phyloP scores from a whole-genome alignment of 108 stramenopile species.

The Nitzschia sp. region DNA sequence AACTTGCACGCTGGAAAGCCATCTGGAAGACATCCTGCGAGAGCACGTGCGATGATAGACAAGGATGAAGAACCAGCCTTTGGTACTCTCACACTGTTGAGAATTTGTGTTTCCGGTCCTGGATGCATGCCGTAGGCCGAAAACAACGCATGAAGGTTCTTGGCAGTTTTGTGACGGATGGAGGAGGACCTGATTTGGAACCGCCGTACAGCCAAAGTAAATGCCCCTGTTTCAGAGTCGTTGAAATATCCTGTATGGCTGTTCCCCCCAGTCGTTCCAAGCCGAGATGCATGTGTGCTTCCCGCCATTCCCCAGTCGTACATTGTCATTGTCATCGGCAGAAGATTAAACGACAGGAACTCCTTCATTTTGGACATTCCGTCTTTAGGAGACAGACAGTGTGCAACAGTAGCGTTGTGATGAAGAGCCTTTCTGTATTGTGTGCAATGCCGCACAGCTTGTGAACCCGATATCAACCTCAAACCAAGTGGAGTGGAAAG shows the following conservation, averaged over 20 bases:
- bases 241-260: background rate
- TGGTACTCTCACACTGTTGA: background rate
- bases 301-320: slow-evolving; percentile 1
- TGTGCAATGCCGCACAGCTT: background rate
- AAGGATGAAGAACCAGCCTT: slow-evolving; percentile 6
- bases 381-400: background rate
- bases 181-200: background rate
- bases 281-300: background rate
- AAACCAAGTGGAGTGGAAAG: background rate
- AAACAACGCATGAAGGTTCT: background rate
- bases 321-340: slow-evolving; percentile 2
- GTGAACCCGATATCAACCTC: slow-evolving; percentile 1
- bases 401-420: background rate
- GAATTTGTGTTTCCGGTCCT: background rate
- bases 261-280: background rate
- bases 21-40: slow-evolving; percentile 10
- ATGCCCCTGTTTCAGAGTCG: background rate
- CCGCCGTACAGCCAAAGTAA: slow-evolving; percentile 3
- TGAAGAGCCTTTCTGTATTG: background rate
- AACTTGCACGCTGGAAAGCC: slow-evolving; percentile 8
- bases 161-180: slow-evolving; percentile 4
- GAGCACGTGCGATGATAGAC: slow-evolving; percentile 8
- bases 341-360: background rate
- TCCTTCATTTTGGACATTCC: background rate
- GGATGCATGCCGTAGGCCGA: background rate